Evolutionary conservation across 805 yeast genomes (phyloP).

Genomic region (Helenozyma rhizophorensis): DNA sequence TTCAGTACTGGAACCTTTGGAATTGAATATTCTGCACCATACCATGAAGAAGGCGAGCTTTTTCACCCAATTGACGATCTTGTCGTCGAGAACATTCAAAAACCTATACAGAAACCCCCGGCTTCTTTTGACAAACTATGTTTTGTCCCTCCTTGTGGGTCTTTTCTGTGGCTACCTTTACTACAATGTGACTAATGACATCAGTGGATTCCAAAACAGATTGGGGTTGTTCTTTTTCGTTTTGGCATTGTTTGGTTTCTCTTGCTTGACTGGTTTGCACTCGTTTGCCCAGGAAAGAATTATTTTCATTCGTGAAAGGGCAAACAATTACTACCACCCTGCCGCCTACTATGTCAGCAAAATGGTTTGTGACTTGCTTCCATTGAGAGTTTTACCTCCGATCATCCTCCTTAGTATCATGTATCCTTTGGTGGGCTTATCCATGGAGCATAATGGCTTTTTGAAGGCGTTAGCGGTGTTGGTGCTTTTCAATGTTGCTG

Average conservation of each 20-base stretch:
- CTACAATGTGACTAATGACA: slow-evolving; percentile 79
- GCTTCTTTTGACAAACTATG: slow-evolving; percentile 79
- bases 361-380: slow-evolving; percentile 86
- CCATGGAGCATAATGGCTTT: slow-evolving; percentile 71
- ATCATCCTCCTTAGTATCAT: slow-evolving; percentile 70
- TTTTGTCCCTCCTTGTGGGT: slow-evolving; percentile 72
- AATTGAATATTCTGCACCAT: slow-evolving; percentile 26
- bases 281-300: slow-evolving; percentile 85
- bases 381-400: slow-evolving; percentile 91
- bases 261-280: slow-evolving; percentile 86
- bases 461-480: slow-evolving; percentile 64
- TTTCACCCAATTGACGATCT: slow-evolving; percentile 60
- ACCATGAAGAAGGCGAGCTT: slow-evolving; percentile 52
- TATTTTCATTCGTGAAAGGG: slow-evolving; percentile 86
- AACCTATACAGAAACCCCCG: slow-evolving; percentile 91
- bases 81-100: slow-evolving; percentile 84
- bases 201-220: slow-evolving; percentile 94
- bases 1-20: slow-evolving; percentile 20
- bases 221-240: slow-evolving; percentile 90
- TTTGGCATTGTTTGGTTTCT: slow-evolving; percentile 88
- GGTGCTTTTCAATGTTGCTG: slow-evolving; percentile 79
- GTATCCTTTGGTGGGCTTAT: slow-evolving; percentile 87
- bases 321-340: slow-evolving; percentile 91
- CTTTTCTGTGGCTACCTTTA: slow-evolving; percentile 82
- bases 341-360: slow-evolving; percentile 80